Evolutionary conservation across 1,284 basidiomycete species (phyloP).

Genomic region (Ustilago sp.): DNA sequence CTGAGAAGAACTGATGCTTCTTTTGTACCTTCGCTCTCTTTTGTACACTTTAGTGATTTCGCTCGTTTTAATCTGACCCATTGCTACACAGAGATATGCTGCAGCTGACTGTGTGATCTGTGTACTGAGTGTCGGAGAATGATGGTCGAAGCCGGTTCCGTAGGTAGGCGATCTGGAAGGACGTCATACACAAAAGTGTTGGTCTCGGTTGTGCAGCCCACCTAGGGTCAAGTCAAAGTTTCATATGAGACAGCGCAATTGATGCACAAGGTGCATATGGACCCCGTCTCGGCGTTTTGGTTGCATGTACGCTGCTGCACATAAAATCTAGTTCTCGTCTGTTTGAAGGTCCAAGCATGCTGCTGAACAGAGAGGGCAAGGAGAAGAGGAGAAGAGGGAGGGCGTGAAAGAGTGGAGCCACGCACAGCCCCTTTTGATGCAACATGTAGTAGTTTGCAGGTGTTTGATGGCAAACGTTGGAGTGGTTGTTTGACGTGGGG

Average conservation of each 20-base stretch:
- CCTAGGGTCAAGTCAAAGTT: background rate
- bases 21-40: constrained; percentile 1
- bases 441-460: background rate
- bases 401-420: background rate
- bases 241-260: background rate
- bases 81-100: background rate
- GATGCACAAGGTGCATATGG: background rate
- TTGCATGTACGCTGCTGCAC: constrained; percentile 1
- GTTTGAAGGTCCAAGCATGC: background rate
- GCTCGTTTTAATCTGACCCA: constrained; percentile 11
- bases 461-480: background rate
- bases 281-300: constrained; percentile 1
- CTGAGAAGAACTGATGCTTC: constrained; percentile 4
- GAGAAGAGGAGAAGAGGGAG: background rate
- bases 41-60: background rate
- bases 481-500: background rate
- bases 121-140: background rate
- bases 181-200: constrained; percentile 7
- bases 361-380: background rate
- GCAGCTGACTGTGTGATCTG: too few species aligned
- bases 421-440: background rate
- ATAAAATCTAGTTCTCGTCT: too few species aligned
- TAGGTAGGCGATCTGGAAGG: too few species aligned
- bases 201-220: constrained; percentile 7
- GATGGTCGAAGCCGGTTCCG: background rate